These are phyloP conservation scores for Metarhizium album DNA, from an alignment of 2,329 filamentous ascomycete genomes.

Conservation along the genomic window DNA sequence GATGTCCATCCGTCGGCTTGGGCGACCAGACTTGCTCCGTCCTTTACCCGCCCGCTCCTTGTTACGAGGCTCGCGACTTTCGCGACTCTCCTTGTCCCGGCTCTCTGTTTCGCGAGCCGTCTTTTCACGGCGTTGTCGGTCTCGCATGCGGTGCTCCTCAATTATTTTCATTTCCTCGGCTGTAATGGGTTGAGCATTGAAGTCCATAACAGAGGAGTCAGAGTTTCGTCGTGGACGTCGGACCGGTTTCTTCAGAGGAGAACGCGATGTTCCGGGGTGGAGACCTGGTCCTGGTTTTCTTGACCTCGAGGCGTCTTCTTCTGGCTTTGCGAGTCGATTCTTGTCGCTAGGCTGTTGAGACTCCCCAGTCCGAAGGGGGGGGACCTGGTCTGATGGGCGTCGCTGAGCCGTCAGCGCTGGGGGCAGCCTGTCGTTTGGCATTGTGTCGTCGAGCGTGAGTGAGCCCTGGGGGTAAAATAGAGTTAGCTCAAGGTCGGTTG, in stretches of 20 bases:
- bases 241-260: constrained; percentile 24
- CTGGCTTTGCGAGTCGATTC: constrained; percentile 55
- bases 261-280: constrained; percentile 23
- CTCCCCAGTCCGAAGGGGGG: constrained; percentile 22
- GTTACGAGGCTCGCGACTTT: constrained; percentile 30
- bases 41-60: constrained; percentile 29
- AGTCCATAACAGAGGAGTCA: constrained; percentile 61
- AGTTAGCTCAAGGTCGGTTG: not conserved
- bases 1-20: constrained; percentile 58
- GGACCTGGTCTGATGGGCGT: constrained; percentile 21
- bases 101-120: not conserved
- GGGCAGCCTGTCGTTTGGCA: constrained; percentile 21
- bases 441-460: constrained; percentile 53
- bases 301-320: constrained; percentile 50
- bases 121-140: constrained; percentile 14
- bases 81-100: constrained; percentile 9
- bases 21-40: constrained; percentile 36
- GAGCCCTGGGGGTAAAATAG: constrained; percentile 42
- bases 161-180: constrained; percentile 38
- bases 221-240: constrained; percentile 62
- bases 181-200: constrained; percentile 44
- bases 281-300: constrained; percentile 28
- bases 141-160: constrained; percentile 20
- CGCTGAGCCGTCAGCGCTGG: constrained; percentile 29
- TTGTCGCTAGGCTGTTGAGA: constrained; percentile 29